phyloP scores from a whole-genome alignment of 2,329 filamentous ascomycete genomes.

The Botrytis elliptica region DNA sequence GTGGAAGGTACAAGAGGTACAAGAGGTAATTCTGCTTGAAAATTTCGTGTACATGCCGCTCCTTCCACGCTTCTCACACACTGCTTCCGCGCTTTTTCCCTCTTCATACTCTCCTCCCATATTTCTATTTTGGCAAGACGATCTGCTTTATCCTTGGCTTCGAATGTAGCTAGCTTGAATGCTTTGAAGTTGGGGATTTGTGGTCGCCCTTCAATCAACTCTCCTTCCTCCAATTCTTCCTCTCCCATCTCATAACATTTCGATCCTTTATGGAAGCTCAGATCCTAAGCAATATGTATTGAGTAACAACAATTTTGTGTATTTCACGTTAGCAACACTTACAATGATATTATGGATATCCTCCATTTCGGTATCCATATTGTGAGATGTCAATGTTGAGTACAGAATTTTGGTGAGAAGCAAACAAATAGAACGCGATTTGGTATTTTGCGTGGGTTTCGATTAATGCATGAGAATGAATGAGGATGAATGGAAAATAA shows the following conservation, averaged over 20 bases:
- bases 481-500: background rate
- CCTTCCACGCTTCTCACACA: background rate
- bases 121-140: background rate
- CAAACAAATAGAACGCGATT: background rate
- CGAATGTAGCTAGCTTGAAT: background rate
- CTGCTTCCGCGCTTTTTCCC: background rate
- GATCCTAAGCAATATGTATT: background rate
- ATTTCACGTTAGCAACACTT: background rate
- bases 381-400: background rate
- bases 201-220: background rate
- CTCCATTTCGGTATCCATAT: background rate
- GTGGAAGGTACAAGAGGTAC: too few relatives aligned
- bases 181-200: background rate
- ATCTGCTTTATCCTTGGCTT: too few relatives aligned
- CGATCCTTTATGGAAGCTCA: accelerated
- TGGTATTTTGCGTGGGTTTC: background rate
- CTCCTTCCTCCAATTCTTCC: background rate
- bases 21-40: too few relatives aligned
- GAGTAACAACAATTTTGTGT: background rate
- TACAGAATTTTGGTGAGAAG: background rate
- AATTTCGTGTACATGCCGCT: background rate
- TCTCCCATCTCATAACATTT: background rate
- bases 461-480: background rate
- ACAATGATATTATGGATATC: background rate
- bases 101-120: background rate